These are phyloP conservation scores for Candida succiphila DNA, from an alignment of 805 yeast species.

Conservation along the genomic window DNA sequence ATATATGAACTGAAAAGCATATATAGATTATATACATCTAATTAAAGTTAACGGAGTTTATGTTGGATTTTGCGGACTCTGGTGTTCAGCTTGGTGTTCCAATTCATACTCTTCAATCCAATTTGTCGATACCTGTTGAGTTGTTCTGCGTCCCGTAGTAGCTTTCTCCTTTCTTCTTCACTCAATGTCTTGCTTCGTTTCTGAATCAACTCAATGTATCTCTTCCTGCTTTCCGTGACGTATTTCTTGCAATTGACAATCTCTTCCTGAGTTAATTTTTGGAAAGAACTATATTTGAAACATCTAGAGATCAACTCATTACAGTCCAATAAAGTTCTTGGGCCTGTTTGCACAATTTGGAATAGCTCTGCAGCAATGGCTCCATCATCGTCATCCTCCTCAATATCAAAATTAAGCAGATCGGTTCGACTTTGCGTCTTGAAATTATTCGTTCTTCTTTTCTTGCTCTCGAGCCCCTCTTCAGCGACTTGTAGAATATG, in stretches of 20 bases:
- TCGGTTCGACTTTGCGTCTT: not conserved
- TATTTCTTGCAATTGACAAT: constrained; percentile 68
- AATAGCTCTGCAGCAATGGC: constrained; percentile 36
- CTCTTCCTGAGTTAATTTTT: constrained; percentile 72
- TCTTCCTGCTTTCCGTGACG: constrained; percentile 54
- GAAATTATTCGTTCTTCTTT: not conserved
- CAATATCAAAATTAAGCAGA: constrained; percentile 1
- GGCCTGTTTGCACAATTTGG: constrained; percentile 77
- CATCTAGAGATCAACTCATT: constrained; percentile 61
- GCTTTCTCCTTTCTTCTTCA: not conserved
- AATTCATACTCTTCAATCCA: constrained; percentile 21
- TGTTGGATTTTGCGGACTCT: constrained; percentile 21
- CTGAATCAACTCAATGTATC: constrained; percentile 23
- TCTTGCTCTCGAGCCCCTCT: constrained; percentile 10
- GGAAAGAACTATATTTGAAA: constrained; percentile 37
- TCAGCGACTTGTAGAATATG: constrained; percentile 29
- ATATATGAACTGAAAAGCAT: not conserved
- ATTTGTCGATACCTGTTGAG: not conserved
- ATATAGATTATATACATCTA: not conserved
- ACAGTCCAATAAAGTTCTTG: constrained; percentile 63
- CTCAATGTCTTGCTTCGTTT: constrained; percentile 19
- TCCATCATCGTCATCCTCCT: constrained; percentile 15
- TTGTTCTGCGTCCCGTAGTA: not conserved
- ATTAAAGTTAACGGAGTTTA: constrained; percentile 5
- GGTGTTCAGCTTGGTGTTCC: constrained; percentile 24